Evolutionary conservation across 1,139 yeast genomes (phyloP).

Genomic region (Kodamaea sp.): DNA sequence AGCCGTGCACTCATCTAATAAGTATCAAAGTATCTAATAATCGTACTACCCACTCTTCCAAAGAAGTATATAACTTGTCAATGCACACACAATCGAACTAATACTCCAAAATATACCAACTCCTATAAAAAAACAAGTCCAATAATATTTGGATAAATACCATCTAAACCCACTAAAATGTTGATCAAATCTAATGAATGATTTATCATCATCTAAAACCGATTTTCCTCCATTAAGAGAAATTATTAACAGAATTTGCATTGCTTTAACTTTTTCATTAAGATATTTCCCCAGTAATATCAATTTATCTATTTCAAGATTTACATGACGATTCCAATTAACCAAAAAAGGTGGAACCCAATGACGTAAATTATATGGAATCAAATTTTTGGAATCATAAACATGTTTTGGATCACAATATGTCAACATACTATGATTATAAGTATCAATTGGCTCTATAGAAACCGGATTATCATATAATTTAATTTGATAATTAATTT

Average conservation of each 20-base stretch:
- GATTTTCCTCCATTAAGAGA: neutral
- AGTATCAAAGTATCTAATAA: no score
- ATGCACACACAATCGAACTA: slow-evolving; percentile 28
- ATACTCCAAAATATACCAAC: slow-evolving; percentile 46
- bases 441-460: neutral
- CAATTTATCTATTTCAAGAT: slow-evolving; percentile 11
- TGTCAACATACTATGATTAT: slow-evolving; percentile 13
- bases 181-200: slow-evolving; percentile 11
- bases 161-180: slow-evolving; percentile 48
- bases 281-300: slow-evolving; percentile 10
- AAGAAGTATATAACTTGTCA: slow-evolving; percentile 23
- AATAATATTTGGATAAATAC: slow-evolving; percentile 49
- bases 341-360: slow-evolving; percentile 39
- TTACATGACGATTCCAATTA: slow-evolving; percentile 17
- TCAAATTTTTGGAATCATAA: slow-evolving; percentile 27
- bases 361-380: slow-evolving; percentile 36
- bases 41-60: slow-evolving; percentile 2
- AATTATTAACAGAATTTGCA: slow-evolving; percentile 4
- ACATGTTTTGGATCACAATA: slow-evolving; percentile 31
- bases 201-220: slow-evolving; percentile 9
- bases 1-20: no score
- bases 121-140: slow-evolving; percentile 48
- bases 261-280: slow-evolving; percentile 2
- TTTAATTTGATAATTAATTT: slow-evolving; percentile 9
- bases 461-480: neutral